Evolutionary conservation across 2,329 filamentous ascomycete genomes (phyloP), one percentile per base, ranked within the genome.

Genomic region (Dactylonectria estremocensis): DNA sequence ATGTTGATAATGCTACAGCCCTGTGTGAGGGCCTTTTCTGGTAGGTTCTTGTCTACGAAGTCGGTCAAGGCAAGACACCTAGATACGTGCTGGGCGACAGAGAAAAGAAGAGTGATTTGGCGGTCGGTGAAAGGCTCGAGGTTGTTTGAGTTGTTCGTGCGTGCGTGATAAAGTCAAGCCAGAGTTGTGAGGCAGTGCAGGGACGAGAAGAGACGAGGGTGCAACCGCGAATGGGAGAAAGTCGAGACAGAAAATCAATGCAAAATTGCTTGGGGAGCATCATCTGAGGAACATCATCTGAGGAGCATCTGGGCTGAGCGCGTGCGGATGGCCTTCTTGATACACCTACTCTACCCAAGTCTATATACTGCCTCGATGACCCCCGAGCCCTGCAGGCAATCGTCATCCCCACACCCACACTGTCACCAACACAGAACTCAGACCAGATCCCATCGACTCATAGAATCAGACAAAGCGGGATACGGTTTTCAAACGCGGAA

Each of bases 1-100:
- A 77, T 77, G 40, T 13, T 63, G 53, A 5, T 6, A 16, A 37
- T 50, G 37, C 8, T 13, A 28, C n/a, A 40, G 10, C 33, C 48
- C 55, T 46, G 1, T 5, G 16, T 10, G 31, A 52, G 9, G 40
- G 16, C 16, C 35, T 48, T 35, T 14, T 54, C 11, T 63, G 3
- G 45, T 20, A 18, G 9, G 20, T 55, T 50, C 48, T 54, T 46
- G 24, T 28, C 4, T 49, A 4, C 28, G 16, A 48, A 28, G 28
- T 11, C 52, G 28, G 8, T 22, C 9, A n/a, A 53, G 49, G 48
- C 6, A 50, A 31, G 28, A 31, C 9, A 28, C 14, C 16, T 8
- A 7, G 16, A 14, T 24, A 24, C 13, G 3, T 53, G n/a, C 46
- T 20, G 22, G 33, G 16, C 5, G 43, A 35, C 24, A 31, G 40